Base-by-base conservation (phyloP, 2,329 filamentous ascomycete genomes). In the Sphaerulina populicola region DNA sequence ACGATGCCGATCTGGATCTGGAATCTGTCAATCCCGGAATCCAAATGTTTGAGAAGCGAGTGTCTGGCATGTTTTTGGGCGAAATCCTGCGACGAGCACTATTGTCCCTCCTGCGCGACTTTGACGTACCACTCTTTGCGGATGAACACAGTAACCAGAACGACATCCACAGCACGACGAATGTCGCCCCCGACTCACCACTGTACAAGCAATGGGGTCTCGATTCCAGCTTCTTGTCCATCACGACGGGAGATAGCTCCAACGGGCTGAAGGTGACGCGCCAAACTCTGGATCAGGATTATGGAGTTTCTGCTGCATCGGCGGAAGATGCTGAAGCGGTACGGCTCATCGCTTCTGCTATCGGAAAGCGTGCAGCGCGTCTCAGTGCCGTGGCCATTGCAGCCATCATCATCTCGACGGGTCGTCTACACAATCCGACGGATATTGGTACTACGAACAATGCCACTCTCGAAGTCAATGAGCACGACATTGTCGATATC, bases 1-100 rank as follows among this genome's bases (percentile, higher is more conserved):
- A 88, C 72, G 93, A 98, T 66, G 72, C 76, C 44, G 77, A 81
- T 51, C 77, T 98, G 21, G 91, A 98, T 69, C 73, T 74, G 51
- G 81, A 84, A 54, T 93, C 85, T 58, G 82, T 88, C 61, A 97
- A 98, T 70, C 91, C 90, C 0, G 93, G 93, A 23, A 82, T 94
- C 55, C 93, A 98, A 67, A 95, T 97, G 87, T 98, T 97, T 66
- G 93, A 98, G 74, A 98, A 98, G 78, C 86, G 91, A 43, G 85
- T 98, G 12, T 95, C 89, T 0, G 93, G 93, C 68, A 97, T 98
- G 91, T 98, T 97, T 73, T 71, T 98, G 44, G 93, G 93, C 49
- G 93, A 98, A 69, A 90, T 97, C 57, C 77, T 96, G 49, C 85
- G 93, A 49, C 77, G 88, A 40, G 82, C 83, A 12, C 73, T 96